Conservation (phyloP, 75 land plant species). For the Selaginella moellendorffii region DNA sequence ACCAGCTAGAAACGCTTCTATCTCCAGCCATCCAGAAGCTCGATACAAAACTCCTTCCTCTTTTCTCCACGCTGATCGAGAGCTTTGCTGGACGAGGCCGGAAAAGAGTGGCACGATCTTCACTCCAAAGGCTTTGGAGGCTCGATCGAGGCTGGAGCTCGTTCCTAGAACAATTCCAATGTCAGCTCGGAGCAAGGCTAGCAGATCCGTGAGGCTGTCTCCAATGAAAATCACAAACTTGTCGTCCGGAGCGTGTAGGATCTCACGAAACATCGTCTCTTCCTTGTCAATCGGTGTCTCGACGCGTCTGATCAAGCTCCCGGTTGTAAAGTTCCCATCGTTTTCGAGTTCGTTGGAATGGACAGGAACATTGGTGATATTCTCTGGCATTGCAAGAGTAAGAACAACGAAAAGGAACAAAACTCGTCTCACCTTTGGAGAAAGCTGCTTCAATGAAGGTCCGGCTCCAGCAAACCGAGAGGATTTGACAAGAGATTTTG, state of each 20-base stretch:
- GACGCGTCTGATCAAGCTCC: conserved; percentile 41
- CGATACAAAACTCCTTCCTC: conserved; percentile 14
- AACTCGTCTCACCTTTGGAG: neutral
- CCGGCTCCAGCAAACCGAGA: neutral
- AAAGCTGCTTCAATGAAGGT: neutral
- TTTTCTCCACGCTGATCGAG: neutral
- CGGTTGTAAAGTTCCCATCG: conserved; percentile 43
- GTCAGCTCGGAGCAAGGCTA: conserved; percentile 76
- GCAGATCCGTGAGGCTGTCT: conserved; percentile 83
- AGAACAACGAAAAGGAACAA: no score
- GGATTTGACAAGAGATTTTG: neutral
- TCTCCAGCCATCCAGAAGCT: conserved; percentile 25
- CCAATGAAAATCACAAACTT: conserved; percentile 55
- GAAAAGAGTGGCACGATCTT: conserved; percentile 49
- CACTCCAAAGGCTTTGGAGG: conserved; percentile 54
- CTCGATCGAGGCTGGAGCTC: conserved; percentile 33
- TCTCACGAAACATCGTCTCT: conserved; percentile 23
- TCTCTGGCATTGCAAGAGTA: conserved; percentile 30
- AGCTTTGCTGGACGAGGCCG: conserved; percentile 21
- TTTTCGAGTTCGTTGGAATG: conserved; percentile 70
- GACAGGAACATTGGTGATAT: conserved; percentile 27
- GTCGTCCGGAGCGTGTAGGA: conserved; percentile 9
- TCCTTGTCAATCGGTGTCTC: conserved; percentile 80
- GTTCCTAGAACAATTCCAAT: conserved; percentile 76
- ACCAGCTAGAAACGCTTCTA: conserved; percentile 21